Conservation (phyloP, 768 basidiomycete genomes). For the Lactifluus subvellereus region DNA sequence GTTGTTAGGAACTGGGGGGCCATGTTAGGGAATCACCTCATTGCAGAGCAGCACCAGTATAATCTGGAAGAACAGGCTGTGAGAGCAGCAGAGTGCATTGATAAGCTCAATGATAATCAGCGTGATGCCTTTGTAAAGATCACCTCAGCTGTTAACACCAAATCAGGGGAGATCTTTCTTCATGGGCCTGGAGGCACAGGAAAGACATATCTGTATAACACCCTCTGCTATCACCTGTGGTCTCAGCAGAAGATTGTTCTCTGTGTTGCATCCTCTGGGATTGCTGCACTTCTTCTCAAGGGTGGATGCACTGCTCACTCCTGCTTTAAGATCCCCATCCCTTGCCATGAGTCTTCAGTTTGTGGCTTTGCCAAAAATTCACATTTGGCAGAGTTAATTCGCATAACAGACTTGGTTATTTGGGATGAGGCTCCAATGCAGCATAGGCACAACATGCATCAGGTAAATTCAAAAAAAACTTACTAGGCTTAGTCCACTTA, state of each 20-base stretch:
- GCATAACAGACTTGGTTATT: background rate
- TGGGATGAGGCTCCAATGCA: background rate
- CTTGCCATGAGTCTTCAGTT: no score
- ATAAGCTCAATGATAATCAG: constrained; percentile 24
- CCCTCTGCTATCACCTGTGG: constrained; percentile 14
- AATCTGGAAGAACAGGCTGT: constrained; percentile 4
- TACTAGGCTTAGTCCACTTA: no score
- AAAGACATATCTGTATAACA: constrained; percentile 42
- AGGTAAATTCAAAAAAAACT: no score
- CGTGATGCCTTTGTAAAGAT: constrained; percentile 23
- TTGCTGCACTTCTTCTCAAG: no score
- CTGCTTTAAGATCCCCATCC: no score
- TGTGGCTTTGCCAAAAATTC: no score
- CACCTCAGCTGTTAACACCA: constrained; percentile 15
- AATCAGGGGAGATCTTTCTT: constrained; percentile 34
- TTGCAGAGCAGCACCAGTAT: constrained; percentile 34
- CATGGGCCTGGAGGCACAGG: constrained; percentile 42
- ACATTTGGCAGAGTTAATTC: no score
- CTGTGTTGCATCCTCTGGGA: no score
- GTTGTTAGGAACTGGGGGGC: no score
- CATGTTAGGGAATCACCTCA: constrained; percentile 27
- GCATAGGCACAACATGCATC: no score
- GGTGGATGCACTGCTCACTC: no score
- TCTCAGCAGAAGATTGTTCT: constrained; percentile 28
- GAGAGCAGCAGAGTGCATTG: background rate